These are phyloP conservation scores for Metschnikowia anglica DNA, from an alignment of 805 yeast genomes.

Conservation along the genomic window DNA sequence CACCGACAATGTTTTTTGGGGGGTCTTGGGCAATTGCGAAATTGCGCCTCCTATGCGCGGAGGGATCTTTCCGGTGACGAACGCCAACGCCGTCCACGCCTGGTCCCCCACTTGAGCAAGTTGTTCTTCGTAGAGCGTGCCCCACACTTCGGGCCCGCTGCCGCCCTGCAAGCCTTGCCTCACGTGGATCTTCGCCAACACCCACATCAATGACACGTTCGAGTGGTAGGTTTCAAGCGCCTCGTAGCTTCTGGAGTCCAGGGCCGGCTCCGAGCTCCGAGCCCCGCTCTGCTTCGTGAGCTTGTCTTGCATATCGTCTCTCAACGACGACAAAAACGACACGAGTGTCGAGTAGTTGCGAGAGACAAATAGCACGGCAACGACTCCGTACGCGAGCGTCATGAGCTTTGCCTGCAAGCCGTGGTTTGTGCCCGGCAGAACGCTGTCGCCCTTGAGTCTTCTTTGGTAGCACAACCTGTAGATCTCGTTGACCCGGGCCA, in stretches of 20 bases:
- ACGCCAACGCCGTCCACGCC: constrained; percentile 7
- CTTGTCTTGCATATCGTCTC: constrained; percentile 6
- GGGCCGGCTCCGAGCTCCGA: no score
- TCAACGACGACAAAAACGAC: constrained; percentile 27
- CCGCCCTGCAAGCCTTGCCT: constrained; percentile 3
- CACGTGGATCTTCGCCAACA: constrained; percentile 17
- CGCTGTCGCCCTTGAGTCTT: constrained; percentile 27
- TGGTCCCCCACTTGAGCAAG: background rate
- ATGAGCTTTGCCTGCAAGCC: constrained; percentile 24
- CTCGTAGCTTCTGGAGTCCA: no score
- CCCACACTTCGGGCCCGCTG: constrained; percentile 5
- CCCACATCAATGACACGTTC: constrained; percentile 23
- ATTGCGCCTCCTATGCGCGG: constrained; percentile 3
- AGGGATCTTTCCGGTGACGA: constrained; percentile 1
- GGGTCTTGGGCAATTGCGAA: background rate
- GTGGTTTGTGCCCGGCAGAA: no score
- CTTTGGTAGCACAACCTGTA: constrained; percentile 44
- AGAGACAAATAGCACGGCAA: constrained; percentile 31
- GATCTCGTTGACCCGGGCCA: constrained; percentile 42
- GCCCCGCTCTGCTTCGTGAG: background rate
- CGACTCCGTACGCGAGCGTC: constrained; percentile 35
- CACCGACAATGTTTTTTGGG: constrained; percentile 12
- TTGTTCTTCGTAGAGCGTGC: constrained; percentile 2
- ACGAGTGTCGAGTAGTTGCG: constrained; percentile 30
- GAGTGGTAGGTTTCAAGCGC: constrained; percentile 22